phyloP scores from a whole-genome alignment of 805 yeast genomes.

The Sugiyamaella floridensis region DNA sequence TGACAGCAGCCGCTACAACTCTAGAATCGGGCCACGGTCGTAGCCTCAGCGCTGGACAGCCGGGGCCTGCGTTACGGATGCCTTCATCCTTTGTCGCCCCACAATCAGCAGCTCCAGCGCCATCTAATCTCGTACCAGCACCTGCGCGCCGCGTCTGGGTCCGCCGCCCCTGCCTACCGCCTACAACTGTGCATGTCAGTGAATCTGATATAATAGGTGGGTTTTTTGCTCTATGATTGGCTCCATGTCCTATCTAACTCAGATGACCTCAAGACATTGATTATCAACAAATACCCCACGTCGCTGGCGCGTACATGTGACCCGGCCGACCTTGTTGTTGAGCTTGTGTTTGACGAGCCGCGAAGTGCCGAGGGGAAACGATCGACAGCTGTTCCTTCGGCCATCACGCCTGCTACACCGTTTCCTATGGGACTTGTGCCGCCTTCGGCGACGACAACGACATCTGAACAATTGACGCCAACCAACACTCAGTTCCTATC shows the following conservation, averaged over 20 bases:
- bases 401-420: background rate
- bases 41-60: slow-evolving; percentile 1
- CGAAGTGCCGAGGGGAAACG: background rate
- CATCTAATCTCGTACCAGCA: background rate
- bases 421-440: background rate
- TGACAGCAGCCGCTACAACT: background rate
- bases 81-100: background rate
- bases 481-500: background rate
- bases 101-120: background rate
- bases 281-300: slow-evolving; percentile 60
- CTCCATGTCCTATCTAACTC: background rate
- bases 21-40: background rate
- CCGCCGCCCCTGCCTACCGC: slow-evolving; percentile 33
- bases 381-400: background rate
- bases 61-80: background rate
- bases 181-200: slow-evolving; percentile 63
- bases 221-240: background rate
- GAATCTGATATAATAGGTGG: slow-evolving; percentile 51
- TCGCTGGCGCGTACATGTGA: slow-evolving; percentile 55
- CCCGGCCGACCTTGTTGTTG: slow-evolving; percentile 52
- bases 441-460: background rate
- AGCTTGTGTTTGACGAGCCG: slow-evolving; percentile 6
- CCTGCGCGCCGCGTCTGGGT: slow-evolving; percentile 33
- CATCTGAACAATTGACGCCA: background rate
- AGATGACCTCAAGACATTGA: slow-evolving; percentile 71